A percentile compares a stretch with the other conserved stretches of the same genome.
These are phyloP conservation scores for Suillus brevipes DNA, from an alignment of 768 basidiomycete genomes.

Conservation along the genomic window DNA sequence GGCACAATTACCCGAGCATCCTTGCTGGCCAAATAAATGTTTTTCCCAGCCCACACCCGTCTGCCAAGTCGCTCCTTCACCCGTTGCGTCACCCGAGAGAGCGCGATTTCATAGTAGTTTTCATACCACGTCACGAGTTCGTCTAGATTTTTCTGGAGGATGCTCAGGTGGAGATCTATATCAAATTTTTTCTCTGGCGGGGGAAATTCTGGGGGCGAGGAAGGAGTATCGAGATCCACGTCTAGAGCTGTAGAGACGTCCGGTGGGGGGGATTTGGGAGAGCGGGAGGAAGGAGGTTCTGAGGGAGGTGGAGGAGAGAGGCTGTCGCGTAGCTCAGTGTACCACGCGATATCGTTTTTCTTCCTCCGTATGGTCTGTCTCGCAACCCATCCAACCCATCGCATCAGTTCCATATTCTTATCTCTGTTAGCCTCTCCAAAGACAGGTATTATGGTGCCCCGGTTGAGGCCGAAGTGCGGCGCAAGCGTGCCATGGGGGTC, in stretches of 20 bases:
- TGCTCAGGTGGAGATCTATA: conserved; percentile 52
- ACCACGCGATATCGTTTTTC: conserved; percentile 45
- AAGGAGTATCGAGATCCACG: conserved; percentile 31
- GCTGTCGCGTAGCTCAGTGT: conserved; percentile 32
- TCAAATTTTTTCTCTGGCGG: conserved; percentile 41
- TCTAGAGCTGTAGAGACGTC: conserved; percentile 13
- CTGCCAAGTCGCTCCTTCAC: conserved; percentile 77
- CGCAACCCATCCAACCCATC: conserved; percentile 55
- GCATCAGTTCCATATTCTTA: conserved; percentile 59
- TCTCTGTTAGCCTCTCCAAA: conserved; percentile 58
- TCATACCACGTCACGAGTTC: conserved; percentile 48
- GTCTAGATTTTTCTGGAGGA: conserved; percentile 55
- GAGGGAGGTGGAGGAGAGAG: conserved; percentile 13
- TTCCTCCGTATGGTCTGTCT: conserved; percentile 50
- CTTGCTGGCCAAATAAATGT: conserved; percentile 50
- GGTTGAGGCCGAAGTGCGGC: conserved; percentile 57
- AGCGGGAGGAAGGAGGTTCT: neutral
- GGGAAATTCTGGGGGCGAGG: conserved; percentile 15
- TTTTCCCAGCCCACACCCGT: conserved; percentile 64
- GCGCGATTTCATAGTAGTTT: conserved; percentile 38
- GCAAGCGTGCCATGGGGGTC: conserved; percentile 38
- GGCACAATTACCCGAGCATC: conserved; percentile 36
- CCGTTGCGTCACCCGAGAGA: conserved; percentile 56
- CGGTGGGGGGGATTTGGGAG: conserved; percentile 19
- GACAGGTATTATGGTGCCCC: conserved; percentile 55